Percentiles rank a stretch among this genome's conserved stretches.
Evolutionary conservation across 176 grass and related monocot genomes (phyloP).

Genomic region (Musa troglodytarum): DNA sequence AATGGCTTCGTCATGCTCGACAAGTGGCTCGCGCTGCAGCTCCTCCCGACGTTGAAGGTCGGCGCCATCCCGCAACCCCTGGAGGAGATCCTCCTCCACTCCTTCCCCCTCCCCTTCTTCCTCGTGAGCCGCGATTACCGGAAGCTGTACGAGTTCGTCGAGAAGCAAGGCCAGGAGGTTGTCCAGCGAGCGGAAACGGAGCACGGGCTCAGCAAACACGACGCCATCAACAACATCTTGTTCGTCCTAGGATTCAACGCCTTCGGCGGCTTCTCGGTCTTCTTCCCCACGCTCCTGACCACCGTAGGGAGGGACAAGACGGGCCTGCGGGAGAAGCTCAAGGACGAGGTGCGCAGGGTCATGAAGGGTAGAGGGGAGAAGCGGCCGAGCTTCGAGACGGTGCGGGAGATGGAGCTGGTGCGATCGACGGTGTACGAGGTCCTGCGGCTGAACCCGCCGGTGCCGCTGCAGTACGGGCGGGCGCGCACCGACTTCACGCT

Average conservation of each 20-base stretch:
- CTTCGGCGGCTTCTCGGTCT: constrained; percentile 72
- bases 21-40: constrained; percentile 70
- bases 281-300: constrained; percentile 39
- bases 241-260: constrained; percentile 92
- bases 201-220: constrained; percentile 31
- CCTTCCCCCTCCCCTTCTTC: constrained; percentile 52
- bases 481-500: constrained; percentile 65
- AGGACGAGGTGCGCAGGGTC: constrained; percentile 41
- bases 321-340: constrained; percentile 23
- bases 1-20: constrained; percentile 43
- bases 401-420: constrained; percentile 55
- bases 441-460: constrained; percentile 62
- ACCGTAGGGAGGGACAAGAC: constrained; percentile 30
- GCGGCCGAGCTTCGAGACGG: constrained; percentile 33
- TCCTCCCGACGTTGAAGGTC: constrained; percentile 49
- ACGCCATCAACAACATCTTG: constrained; percentile 81
- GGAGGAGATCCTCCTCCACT: constrained; percentile 80
- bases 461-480: constrained; percentile 69
- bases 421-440: constrained; percentile 66
- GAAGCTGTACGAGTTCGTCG: constrained; percentile 58
- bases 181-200: constrained; percentile 24
- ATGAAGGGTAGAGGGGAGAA: background rate
- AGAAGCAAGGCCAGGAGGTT: constrained; percentile 39
- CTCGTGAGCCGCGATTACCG: constrained; percentile 40
- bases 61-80: constrained; percentile 47